These are phyloP conservation scores for Astrothelium macrocarpum DNA, from an alignment of 495 filamentous ascomycete species.

Conservation along the genomic window DNA sequence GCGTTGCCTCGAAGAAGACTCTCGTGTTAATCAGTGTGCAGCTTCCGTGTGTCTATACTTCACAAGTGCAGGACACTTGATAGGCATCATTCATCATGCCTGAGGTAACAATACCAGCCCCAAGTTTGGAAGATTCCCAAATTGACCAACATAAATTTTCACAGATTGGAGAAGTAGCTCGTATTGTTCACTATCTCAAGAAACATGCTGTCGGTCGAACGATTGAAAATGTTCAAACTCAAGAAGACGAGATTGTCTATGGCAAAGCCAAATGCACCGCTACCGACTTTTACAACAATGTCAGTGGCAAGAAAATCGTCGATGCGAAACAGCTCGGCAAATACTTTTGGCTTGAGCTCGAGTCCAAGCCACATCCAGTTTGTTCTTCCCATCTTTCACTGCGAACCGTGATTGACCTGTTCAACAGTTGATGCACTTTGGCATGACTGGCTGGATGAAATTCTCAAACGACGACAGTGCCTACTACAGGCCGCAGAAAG, in stretches of 20 bases:
- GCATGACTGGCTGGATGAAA: slow-evolving; percentile 86
- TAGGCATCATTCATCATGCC: not conserved
- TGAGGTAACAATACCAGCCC: not conserved
- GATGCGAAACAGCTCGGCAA: slow-evolving; percentile 81
- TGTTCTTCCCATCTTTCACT: not conserved
- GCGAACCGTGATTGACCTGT: not conserved
- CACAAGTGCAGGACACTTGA: too few species aligned
- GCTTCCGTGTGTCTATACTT: not conserved
- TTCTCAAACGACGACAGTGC: slow-evolving; percentile 64
- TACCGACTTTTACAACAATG: slow-evolving; percentile 55
- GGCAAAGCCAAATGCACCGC: slow-evolving; percentile 79
- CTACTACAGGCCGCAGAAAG: slow-evolving; percentile 64
- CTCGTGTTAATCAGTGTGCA: not conserved
- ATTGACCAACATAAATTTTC: not conserved
- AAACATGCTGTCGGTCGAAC: slow-evolving; percentile 75
- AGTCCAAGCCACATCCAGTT: slow-evolving; percentile 63
- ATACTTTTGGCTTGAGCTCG: slow-evolving; percentile 80
- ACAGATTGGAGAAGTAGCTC: slow-evolving; percentile 52
- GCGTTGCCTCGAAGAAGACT: too few species aligned
- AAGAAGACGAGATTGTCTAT: slow-evolving; percentile 73
- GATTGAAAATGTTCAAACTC: slow-evolving; percentile 56
- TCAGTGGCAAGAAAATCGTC: slow-evolving; percentile 67
- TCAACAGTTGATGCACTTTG: slow-evolving; percentile 66
- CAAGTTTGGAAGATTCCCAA: not conserved
- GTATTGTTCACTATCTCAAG: slow-evolving; percentile 73